phyloP scores from a whole-genome alignment of 164 flowering plant genomes.

The Vitis labrusca region DNA sequence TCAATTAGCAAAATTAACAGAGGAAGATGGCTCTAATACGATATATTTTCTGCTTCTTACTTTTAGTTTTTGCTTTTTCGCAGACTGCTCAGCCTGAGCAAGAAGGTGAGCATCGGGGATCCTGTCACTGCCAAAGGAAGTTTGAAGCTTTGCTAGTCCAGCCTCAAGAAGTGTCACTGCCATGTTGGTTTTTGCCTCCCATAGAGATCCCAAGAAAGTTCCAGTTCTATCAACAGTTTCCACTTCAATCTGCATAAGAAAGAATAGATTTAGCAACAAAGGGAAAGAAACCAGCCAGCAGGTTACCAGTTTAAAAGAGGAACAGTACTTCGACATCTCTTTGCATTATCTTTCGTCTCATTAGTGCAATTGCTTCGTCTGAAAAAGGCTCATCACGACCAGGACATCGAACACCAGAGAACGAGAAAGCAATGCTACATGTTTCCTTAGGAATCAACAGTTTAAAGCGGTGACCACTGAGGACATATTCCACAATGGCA shows the following conservation, averaged over 20 bases:
- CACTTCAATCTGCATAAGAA: constrained; percentile 72
- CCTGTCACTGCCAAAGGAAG: constrained; percentile 74
- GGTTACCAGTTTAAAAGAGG: not conserved
- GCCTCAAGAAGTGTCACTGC: constrained; percentile 79
- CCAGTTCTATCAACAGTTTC: constrained; percentile 97
- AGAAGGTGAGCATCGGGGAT: constrained; percentile 85
- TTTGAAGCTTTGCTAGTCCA: constrained; percentile 85
- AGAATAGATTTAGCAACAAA: not conserved
- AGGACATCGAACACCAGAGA: constrained; percentile 98
- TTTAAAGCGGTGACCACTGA: constrained; percentile 97
- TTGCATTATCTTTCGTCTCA: constrained; percentile 96
- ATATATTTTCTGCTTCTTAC: constrained; percentile 32
- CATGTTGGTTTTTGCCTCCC: constrained; percentile 81
- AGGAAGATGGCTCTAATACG: not conserved
- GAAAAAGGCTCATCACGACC: constrained; percentile 91
- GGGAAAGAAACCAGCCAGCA: not conserved
- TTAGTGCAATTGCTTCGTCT: constrained; percentile 91
- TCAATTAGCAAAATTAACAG: not conserved
- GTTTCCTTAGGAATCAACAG: constrained; percentile 89
- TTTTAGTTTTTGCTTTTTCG: constrained; percentile 76
- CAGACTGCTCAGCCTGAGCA: constrained; percentile 76
- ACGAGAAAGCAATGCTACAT: constrained; percentile 91
- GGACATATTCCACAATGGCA: constrained; percentile 94
- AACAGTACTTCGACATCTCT: constrained; percentile 92
- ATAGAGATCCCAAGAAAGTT: constrained; percentile 92